Evolutionary conservation across 768 basidiomycete genomes (phyloP), one percentile per base, ranked within the genome.

Genomic region (Candolleomyces efflorescens): DNA sequence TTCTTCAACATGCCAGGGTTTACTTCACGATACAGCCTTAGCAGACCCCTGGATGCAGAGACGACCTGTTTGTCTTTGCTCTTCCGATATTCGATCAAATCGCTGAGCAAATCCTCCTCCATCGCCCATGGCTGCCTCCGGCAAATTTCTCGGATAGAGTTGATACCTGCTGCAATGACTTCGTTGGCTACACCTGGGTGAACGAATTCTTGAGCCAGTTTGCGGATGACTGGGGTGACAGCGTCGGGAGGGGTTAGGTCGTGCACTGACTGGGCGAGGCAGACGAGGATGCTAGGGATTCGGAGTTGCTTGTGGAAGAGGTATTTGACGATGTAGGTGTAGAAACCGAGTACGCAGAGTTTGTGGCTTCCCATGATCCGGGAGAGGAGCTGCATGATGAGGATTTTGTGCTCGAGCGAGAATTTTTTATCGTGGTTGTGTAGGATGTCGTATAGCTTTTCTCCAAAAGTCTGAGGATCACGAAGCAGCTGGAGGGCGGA

Each of bases 151-250:
- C 94, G 81, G 43, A 99, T 93, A 15, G 92, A 83, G 70, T 99
- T 99, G 61, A 99, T 75, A n/a, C 97, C 97, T 0, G 96, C 97
- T 1, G 95, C 87, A 60, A 98, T 90, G 65, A 98, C 94, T 71
- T 98, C 94, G 64, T 89, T 84, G 1, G 92, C 92, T 2, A 98
- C 97, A 49, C 97, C 97, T 0, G 96, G 95, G 70, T 98, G 95
- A 2, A 99, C 90, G 63, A 98, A 99, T 68, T 99, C 96, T 65
- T 89, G 85, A 0, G 95, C 94, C 57, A 99, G 75, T 72, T 98
- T 99, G 50, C 85, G 82, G 56, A 99, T 77, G 46, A 95, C 90
- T 12, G 97, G 97, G 3, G 84, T 86, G 5, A 99, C 76, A 3
- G 82, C 92, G 67, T 98, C 95, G 0, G 96, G 96, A 2, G 95